Conservation (phyloP, 2,329 filamentous ascomycete species). For the Alternaria longipes region DNA sequence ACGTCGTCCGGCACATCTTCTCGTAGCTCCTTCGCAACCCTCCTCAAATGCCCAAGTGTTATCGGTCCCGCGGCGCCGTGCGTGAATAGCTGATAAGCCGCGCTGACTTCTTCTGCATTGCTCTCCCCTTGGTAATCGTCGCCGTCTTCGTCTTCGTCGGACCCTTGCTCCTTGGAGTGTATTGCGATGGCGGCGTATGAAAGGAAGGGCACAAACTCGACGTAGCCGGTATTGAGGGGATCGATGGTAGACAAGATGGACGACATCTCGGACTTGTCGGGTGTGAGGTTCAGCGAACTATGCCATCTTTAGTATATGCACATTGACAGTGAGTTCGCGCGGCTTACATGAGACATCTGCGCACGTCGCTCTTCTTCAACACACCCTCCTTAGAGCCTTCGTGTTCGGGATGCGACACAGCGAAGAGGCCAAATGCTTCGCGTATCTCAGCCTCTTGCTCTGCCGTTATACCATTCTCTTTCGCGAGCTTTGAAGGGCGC, state of each 20-base stretch:
- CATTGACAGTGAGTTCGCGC: not conserved
- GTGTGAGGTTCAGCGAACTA: conserved; percentile 81
- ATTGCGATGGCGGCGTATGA: conserved; percentile 89
- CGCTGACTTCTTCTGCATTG: conserved; percentile 74
- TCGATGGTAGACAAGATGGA: conserved; percentile 85
- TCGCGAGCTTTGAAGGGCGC: conserved; percentile 86
- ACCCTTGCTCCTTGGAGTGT: conserved; percentile 56
- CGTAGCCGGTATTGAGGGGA: conserved; percentile 79
- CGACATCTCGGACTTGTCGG: conserved; percentile 72
- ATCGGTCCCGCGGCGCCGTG: conserved; percentile 69
- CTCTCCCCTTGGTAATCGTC: conserved; percentile 45
- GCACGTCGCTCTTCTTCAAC: conserved; percentile 56
- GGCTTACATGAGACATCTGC: conserved; percentile 61
- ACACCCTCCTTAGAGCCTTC: conserved; percentile 70
- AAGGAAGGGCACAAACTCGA: conserved; percentile 82
- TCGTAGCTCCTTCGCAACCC: conserved; percentile 81
- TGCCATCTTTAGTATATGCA: conserved; percentile 10
- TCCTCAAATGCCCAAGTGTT: conserved; percentile 77
- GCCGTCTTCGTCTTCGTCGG: conserved; percentile 53
- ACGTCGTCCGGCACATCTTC: conserved; percentile 85
- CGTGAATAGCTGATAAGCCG: conserved; percentile 84
- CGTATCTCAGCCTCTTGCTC: conserved; percentile 89
- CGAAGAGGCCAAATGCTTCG: conserved; percentile 87
- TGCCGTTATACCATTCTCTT: conserved; percentile 85
- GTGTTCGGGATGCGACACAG: conserved; percentile 59